These are phyloP conservation scores for Penicillium alfredii DNA, from an alignment of 495 filamentous ascomycete species.

Conservation along the genomic window DNA sequence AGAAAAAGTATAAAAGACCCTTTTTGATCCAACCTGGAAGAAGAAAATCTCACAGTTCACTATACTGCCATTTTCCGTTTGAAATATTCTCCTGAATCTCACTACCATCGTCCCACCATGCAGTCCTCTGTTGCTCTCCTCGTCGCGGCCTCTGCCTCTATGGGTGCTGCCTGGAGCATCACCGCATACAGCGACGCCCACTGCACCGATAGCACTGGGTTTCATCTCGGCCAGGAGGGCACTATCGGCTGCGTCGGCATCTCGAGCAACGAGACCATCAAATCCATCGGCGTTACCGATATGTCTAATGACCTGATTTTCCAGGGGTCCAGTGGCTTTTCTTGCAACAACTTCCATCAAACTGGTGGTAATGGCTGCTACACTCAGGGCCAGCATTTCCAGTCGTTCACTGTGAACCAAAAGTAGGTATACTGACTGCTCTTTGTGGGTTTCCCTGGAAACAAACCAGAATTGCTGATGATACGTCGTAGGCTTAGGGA, in stretches of 20 bases:
- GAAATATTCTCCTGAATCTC: conserved; percentile 3
- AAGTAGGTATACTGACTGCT: no score
- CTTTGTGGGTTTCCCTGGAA: no score
- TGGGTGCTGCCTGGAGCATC: conserved; percentile 5
- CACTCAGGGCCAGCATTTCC: conserved; percentile 3
- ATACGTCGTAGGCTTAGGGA: no score
- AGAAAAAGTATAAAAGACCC: no score
- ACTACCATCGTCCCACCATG: conserved; percentile 2
- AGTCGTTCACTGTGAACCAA: conserved; percentile 1
- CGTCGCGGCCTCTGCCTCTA: conserved; percentile 1
- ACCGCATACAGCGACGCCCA: conserved; percentile 5
- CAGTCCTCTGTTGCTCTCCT: neutral
- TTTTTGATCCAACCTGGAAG: no score
- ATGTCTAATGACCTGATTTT: conserved; percentile 4
- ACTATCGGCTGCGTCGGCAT: conserved; percentile 4
- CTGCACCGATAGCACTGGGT: neutral
- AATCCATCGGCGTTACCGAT: conserved; percentile 2
- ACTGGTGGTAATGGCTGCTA: conserved; percentile 9
- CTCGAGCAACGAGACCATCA: neutral
- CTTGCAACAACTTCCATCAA: conserved; percentile 2
- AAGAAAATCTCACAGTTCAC: neutral
- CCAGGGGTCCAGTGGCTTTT: conserved; percentile 1
- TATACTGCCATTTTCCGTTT: conserved; percentile 1
- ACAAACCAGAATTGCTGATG: no score
- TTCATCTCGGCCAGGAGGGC: neutral